Base-by-base conservation (phyloP, 345 rosid species). In the Syzygium aromaticum region DNA sequence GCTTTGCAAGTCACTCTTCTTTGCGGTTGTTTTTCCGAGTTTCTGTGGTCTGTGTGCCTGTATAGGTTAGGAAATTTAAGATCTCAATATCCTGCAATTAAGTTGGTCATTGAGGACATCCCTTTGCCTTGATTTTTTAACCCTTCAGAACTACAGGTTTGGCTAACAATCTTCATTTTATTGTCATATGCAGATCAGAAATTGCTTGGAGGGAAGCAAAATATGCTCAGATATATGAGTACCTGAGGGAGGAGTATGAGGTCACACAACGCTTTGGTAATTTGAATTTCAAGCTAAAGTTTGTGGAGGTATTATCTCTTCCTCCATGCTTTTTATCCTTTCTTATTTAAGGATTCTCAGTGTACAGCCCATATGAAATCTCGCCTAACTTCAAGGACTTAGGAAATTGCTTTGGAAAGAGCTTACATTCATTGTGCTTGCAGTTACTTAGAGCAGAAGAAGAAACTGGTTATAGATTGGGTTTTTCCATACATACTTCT, bases 201-300 rank as follows among this genome's bases (percentile, higher is more conserved):
- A 97, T 97, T 91, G 99, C 98, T 89, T 97, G 98, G 99, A 94
- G 96, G 89, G 96, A 95, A 90, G 99, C 98, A 64, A 97, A 94
- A 90, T 96, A 96, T 90, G 96, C 98, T 88, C 98, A 92, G 90
- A 97, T 96, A 92, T 91, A 93, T 4, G 99, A 97, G 91, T 97
- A 94, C 92, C 94, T 96, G 54, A 91, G 95, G 90, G 99, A 97
- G 90, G 99, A 97, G 92, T 97, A 93, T 51, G 98, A 97, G 90
- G 95, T 97, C 51, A 94, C 96, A 57, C 99, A 97, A 88, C 96
- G 98, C 85, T 96, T 97, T 51, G 97, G 98, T 88, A 95, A 95
- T 90, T 88, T 97, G 82, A 96, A 95, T 93, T 90, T 94, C 93
- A 97, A 96, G 89, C 92, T 97, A 87, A 97, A 96, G 90, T 97